A percentile compares a stretch with the other conserved stretches of the same genome.
phyloP scores from a whole-genome alignment of 1,284 basidiomycete genomes.

The Pseudozyma flocculosa region DNA sequence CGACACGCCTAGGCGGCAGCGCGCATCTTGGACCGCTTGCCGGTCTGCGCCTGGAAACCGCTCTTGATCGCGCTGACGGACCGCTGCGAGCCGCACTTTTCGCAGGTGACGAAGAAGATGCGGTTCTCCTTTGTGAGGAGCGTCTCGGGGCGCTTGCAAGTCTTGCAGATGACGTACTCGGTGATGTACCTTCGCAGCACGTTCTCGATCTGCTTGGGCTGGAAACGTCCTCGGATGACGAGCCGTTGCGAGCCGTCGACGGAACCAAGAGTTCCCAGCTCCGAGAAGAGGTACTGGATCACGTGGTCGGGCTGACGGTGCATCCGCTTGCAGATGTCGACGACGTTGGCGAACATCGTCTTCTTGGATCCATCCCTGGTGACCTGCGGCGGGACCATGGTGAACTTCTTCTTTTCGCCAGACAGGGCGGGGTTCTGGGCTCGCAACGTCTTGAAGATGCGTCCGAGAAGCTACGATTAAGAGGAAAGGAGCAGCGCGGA shows the following conservation, averaged over 20 bases:
- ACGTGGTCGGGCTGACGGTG: slow-evolving; percentile 99
- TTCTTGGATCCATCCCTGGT: slow-evolving; percentile 93
- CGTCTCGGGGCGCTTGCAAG: slow-evolving; percentile 97
- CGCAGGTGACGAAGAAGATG: slow-evolving; percentile 98
- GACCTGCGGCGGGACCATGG: slow-evolving; percentile 93
- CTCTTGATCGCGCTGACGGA: slow-evolving; percentile 97
- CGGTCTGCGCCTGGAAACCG: slow-evolving; percentile 96
- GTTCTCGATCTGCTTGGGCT: slow-evolving; percentile 98
- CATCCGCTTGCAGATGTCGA: slow-evolving; percentile 98
- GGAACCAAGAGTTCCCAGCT: slow-evolving; percentile 96
- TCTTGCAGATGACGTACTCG: slow-evolving; percentile 99
- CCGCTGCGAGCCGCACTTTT: slow-evolving; percentile 85
- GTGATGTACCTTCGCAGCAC: slow-evolving; percentile 95
- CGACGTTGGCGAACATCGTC: slow-evolving; percentile 92
- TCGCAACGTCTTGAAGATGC: slow-evolving; percentile 88
- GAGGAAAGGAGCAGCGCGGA: slow-evolving; percentile 10
- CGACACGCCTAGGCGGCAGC: slow-evolving; percentile 17
- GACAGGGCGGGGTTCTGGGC: slow-evolving; percentile 86
- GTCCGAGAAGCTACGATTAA: slow-evolving; percentile 73
- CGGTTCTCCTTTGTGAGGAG: slow-evolving; percentile 95
- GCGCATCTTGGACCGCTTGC: slow-evolving; percentile 60
- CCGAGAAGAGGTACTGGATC: slow-evolving; percentile 94
- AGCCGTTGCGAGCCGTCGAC: slow-evolving; percentile 90
- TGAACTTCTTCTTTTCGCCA: slow-evolving; percentile 81
- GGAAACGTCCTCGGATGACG: slow-evolving; percentile 96